Evolutionary conservation across 176 grass and related monocot genomes (phyloP), one percentile per base, ranked within the genome.

Genomic region (Rhynchospora breviuscula): DNA sequence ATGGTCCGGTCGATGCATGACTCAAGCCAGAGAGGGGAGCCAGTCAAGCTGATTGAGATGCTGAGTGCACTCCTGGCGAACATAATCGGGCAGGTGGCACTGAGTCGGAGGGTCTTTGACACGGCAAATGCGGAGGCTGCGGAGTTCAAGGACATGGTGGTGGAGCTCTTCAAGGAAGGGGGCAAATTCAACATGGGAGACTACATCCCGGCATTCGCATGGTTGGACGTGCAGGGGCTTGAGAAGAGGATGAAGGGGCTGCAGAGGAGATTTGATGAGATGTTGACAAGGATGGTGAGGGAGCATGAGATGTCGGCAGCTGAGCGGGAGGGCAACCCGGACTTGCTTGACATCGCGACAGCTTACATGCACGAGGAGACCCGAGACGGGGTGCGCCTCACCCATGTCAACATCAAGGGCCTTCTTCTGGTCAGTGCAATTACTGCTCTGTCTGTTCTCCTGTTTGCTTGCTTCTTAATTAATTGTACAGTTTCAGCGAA

Each of bases 151-250:
- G 78, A 83, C 23, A 82, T 82, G 66, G 67, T 89, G 18, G 47
- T 83, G 78, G 84, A 89, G 46, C 87, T 85, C 13, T 53, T 89
- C 73, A 78, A 78, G 23, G 65, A 67, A 2, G 78, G 31, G 2
- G 87, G 84, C 21, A 22, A 81, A 44, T 72, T 85, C 19, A 86
- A 83, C 78, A 46, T 82, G 11, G 87, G 87, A 3, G 83, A 89
- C 26, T 78, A 67, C 58, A 85, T 89, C 14, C 67, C 84, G 12
- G 12, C 56, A 5, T 5, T 89, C 0, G 67, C 57, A 2, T 69
- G 84, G 87, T 60, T 89, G 68, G 87, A 86, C 48, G 62, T 89
- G 65, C 84, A 79, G 59, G 68, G 87, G 26, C 21, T 82, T 4
- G 83, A 85, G 57, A 58, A 44, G 78, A 31, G 48, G 45, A 23